Evolutionary conservation across 1,139 yeast species (phyloP), one percentile per base, ranked within the genome.

Genomic region (Insectozyma bohioensis): DNA sequence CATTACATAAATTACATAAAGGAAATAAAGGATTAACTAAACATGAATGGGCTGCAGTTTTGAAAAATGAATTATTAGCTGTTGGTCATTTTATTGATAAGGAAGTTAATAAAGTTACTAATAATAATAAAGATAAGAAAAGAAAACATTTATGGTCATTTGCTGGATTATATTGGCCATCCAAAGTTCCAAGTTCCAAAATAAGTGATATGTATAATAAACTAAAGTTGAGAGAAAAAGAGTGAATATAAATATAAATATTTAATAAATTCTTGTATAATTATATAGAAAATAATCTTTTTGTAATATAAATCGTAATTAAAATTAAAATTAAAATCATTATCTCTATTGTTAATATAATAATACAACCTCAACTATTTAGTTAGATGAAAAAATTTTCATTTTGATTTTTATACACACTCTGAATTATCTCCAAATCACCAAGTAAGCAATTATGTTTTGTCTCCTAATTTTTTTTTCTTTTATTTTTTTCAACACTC

Each of bases 101-200:
- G 7, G 39, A 40, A 9, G 30, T 19, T 6, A 61, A 17, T 4
- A 21, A 18, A 58, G 12, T 16, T 5, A 7, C 18, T 4, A 12
- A 22, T 2, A 26, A 23, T 13, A 11, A 24, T 14, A 54, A 59
- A 31, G 64, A 58, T 20, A 73, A 67, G 47, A 46, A 68, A 31
- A 65, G 71, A 42, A 80, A 76, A 54, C 96, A 90, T 49, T 64
- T 92, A 39, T 92, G 99, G 98, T 76, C 86, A 15, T 86, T 84
- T 58, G 95, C 97, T 6, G 75, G 94, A 23, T 75, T 78, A 40
- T 92, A 84, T 56, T 92, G 98, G 98, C 98, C 98, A 1, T 86
- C 81, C 2, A 78, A 79, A 43, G 97, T 84, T n/a, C 80, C 86
- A 25, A 84, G 95, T 39, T 67, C 72, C 29, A 85, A 85, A 61